Percentiles rank a stretch among this genome's conserved stretches.
These are phyloP conservation scores for Kwoniella dendrophila DNA, from an alignment of 768 basidiomycete genomes.

Conservation along the genomic window DNA sequence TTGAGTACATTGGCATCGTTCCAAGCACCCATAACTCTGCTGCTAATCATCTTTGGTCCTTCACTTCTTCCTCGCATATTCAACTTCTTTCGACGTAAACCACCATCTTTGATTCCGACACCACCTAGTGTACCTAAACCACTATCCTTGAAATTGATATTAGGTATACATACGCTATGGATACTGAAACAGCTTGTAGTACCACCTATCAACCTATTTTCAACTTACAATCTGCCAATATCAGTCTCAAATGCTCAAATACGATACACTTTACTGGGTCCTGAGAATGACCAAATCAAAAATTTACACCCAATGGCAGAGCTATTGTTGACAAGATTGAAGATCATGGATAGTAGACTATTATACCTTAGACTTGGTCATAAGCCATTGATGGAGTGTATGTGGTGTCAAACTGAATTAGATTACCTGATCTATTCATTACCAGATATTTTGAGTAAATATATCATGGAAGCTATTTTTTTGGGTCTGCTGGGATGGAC, in stretches of 20 bases:
- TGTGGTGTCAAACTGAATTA: conserved; percentile 29
- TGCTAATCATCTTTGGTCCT: conserved; percentile 38
- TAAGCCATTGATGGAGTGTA: conserved; percentile 25
- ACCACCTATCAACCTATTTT: conserved; percentile 47
- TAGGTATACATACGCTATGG: conserved; percentile 35
- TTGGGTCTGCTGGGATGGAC: conserved; percentile 27
- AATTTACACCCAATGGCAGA: conserved; percentile 22
- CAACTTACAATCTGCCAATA: conserved; percentile 34
- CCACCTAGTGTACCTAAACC: background rate
- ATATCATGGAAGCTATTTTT: conserved; percentile 24
- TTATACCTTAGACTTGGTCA: conserved; percentile 47
- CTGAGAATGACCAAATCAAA: background rate
- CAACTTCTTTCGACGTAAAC: conserved; percentile 14
- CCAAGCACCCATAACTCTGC: conserved; percentile 31
- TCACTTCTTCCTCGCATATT: conserved; percentile 31
- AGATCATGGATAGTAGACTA: conserved; percentile 37
- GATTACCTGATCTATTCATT: conserved; percentile 35
- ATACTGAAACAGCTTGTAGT: conserved; percentile 27
- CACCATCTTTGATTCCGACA: conserved; percentile 9
- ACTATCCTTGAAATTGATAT: conserved; percentile 27
- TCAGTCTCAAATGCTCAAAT: conserved; percentile 26
- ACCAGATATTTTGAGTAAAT: conserved; percentile 27
- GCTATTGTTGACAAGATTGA: conserved; percentile 35
- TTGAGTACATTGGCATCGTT: conserved; percentile 23
- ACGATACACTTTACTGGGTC: conserved; percentile 22